phyloP scores from a whole-genome alignment of 2,329 filamentous ascomycete genomes.

The Ilyonectria robusta region DNA sequence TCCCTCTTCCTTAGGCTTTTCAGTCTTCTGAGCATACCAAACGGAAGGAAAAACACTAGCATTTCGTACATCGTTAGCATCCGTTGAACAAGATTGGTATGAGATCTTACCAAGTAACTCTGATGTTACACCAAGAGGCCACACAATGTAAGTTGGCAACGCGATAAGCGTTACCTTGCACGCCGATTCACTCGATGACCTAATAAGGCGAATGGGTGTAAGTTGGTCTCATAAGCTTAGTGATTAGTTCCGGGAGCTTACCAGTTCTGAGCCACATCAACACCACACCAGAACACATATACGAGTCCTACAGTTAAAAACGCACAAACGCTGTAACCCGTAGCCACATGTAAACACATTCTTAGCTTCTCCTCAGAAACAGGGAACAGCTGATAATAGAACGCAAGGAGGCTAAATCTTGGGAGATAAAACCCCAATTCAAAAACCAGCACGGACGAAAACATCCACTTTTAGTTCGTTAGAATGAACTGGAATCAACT shows the following conservation, averaged over 20 bases:
- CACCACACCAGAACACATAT: constrained; percentile 4
- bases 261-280: constrained; percentile 3
- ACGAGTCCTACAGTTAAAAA: not conserved
- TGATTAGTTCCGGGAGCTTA: not conserved
- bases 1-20: not conserved
- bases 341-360: not conserved
- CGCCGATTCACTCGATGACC: not conserved
- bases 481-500: not conserved
- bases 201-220: not conserved
- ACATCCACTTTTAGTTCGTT: not conserved
- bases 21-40: constrained; percentile 4
- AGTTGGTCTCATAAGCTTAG: not conserved
- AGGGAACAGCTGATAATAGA: constrained; percentile 9
- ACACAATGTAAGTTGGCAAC: not conserved
- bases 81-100: not conserved
- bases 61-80: not conserved
- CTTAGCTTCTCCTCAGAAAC: constrained; percentile 7
- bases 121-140: not conserved
- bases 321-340: not conserved
- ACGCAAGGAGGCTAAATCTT: constrained; percentile 12
- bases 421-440: constrained; percentile 9
- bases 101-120: constrained; percentile 3
- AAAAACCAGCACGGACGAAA: not conserved
- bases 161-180: not conserved
- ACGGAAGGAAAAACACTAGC: constrained; percentile 1